These are phyloP conservation scores for Plasmodium gonderi DNA, from an alignment of 169 alveolate species.

Conservation along the genomic window DNA sequence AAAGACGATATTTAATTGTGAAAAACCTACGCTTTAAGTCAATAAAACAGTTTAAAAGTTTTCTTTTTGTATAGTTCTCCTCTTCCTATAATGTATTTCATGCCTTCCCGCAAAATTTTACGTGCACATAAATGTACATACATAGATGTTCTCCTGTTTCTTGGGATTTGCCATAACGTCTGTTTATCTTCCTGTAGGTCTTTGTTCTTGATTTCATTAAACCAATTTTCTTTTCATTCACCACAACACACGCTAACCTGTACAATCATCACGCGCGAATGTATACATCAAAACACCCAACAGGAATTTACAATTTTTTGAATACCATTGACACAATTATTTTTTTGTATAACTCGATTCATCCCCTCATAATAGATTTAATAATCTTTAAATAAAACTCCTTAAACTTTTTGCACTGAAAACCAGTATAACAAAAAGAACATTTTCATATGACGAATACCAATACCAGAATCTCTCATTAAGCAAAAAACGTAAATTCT, in stretches of 20 bases:
- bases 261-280: neutral
- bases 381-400: neutral
- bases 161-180: neutral
- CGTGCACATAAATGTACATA: too few relatives aligned
- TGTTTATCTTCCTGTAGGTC: neutral
- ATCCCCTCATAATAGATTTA: neutral
- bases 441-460: neutral
- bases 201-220: neutral
- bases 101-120: neutral
- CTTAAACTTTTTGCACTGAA: neutral
- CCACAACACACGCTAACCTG: neutral
- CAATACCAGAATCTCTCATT: neutral
- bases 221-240: neutral
- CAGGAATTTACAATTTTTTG: neutral
- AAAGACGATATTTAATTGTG: constrained; percentile 3
- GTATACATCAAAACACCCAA: neutral
- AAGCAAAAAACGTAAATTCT: too few relatives aligned
- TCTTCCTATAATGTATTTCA: too few relatives aligned
- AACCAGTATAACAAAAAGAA: neutral
- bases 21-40: constrained; percentile 4
- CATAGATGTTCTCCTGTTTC: neutral
- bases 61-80: neutral
- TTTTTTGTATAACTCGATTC: neutral
- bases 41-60: constrained; percentile 27
- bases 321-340: neutral